phyloP scores from a whole-genome alignment of 208 protist species.

The Herpetomonas samuelpessoai region DNA sequence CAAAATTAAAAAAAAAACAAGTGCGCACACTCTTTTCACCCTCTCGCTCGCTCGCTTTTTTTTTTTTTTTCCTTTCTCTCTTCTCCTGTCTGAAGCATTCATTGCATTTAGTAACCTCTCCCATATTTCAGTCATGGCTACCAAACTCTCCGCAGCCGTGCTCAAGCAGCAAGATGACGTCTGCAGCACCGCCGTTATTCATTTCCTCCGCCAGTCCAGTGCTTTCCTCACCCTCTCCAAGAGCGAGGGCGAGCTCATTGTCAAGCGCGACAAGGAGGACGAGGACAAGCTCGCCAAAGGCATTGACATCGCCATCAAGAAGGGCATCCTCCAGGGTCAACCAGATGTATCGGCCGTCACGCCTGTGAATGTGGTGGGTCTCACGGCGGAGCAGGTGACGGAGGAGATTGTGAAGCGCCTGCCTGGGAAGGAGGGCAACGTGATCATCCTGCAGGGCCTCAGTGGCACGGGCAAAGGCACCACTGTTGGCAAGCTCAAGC shows the following conservation, averaged over 20 bases:
- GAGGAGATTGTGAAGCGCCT: conserved; percentile 63
- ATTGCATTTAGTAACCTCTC: not conserved
- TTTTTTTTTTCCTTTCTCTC: conserved; percentile 16
- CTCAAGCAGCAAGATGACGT: conserved; percentile 82
- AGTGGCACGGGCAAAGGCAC: conserved; percentile 92
- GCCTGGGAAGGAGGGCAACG: conserved; percentile 63
- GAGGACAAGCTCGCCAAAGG: conserved; percentile 84
- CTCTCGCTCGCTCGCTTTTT: not conserved
- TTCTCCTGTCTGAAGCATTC: conserved; percentile 2
- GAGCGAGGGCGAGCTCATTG: conserved; percentile 69
- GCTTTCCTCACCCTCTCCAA: conserved; percentile 55
- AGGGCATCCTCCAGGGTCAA: conserved; percentile 52
- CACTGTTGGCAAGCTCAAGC: conserved; percentile 74
- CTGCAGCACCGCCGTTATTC: conserved; percentile 68
- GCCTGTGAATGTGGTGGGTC: conserved; percentile 68
- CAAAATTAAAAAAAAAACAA: conserved; percentile 15
- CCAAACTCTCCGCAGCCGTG: conserved; percentile 33
- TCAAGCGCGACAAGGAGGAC: conserved; percentile 84
- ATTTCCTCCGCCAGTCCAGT: conserved; percentile 35
- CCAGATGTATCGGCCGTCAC: conserved; percentile 28
- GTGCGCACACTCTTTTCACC: not conserved
- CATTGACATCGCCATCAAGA: conserved; percentile 68
- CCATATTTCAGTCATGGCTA: conserved; percentile 14
- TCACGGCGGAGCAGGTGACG: conserved; percentile 72
- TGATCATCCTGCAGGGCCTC: conserved; percentile 88